Conservation (phyloP, 2,329 filamentous ascomycete genomes). For the Fusarium robinianum region DNA sequence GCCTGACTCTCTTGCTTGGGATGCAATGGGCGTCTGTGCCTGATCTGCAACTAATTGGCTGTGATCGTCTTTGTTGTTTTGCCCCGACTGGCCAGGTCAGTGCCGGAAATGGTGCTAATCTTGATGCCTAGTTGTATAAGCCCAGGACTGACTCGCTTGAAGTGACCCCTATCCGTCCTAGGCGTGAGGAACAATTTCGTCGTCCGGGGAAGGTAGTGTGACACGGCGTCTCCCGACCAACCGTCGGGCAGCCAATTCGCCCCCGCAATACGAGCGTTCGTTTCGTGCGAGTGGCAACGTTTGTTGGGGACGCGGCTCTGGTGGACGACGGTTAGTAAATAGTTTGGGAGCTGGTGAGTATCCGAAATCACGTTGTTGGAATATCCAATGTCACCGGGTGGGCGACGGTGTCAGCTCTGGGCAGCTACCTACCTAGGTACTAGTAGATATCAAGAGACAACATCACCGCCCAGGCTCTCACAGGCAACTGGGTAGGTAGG, state of each 20-base stretch:
- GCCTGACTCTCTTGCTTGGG: constrained; percentile 10
- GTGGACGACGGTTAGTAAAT: too few species aligned
- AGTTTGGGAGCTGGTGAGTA: too few species aligned
- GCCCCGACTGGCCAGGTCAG: constrained; percentile 4
- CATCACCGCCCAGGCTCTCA: too few species aligned
- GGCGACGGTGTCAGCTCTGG: too few species aligned
- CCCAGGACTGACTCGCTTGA: constrained; percentile 15
- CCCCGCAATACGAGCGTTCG: constrained; percentile 13
- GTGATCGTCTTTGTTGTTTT: constrained; percentile 15
- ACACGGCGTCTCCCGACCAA: constrained; percentile 27
- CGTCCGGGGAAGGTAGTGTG: constrained; percentile 29
- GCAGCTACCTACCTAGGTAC: too few species aligned
- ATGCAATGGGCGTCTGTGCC: constrained; percentile 4
- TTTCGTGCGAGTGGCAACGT: background rate
- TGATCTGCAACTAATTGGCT: constrained; percentile 24
- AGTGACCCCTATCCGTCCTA: constrained; percentile 10
- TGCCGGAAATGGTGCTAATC: constrained; percentile 6
- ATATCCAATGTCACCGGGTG: too few species aligned
- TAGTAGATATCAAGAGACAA: too few species aligned
- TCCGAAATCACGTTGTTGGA: too few species aligned
- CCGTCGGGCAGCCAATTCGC: constrained; percentile 11
- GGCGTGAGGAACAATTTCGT: constrained; percentile 6
- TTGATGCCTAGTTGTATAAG: constrained; percentile 14
- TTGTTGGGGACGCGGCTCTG: too few species aligned
- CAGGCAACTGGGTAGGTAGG: too few species aligned